Percentiles rank a stretch among this genome's conserved stretches.
phyloP scores from a whole-genome alignment of 306 rosid genomes.

The Cercis canadensis region DNA sequence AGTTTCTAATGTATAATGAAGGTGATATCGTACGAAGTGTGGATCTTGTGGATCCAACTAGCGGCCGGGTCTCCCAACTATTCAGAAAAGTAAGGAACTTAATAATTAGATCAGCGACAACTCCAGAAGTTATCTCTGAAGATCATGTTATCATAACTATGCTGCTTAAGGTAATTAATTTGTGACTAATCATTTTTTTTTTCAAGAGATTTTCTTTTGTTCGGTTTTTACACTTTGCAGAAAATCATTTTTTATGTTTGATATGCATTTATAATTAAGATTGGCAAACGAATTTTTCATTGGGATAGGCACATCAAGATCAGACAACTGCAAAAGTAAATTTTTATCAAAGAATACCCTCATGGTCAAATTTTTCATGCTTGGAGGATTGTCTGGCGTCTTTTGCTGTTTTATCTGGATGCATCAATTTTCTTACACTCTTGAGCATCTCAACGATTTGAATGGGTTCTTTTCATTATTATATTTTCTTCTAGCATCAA shows the following conservation, averaged over 20 bases:
- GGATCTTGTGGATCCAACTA: slow-evolving; percentile 66
- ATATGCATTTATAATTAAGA: slow-evolving; percentile 15
- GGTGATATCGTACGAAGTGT: slow-evolving; percentile 61
- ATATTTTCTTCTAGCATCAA: background rate
- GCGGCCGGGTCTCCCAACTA: slow-evolving; percentile 59
- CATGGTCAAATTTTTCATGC: background rate
- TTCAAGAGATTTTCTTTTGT: background rate
- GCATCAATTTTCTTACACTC: background rate
- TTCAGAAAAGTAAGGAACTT: slow-evolving; percentile 53
- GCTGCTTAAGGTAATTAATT: slow-evolving; percentile 58
- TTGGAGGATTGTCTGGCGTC: background rate
- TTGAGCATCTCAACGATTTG: no score
- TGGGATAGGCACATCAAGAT: background rate
- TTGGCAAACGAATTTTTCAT: background rate
- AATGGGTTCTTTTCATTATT: no score
- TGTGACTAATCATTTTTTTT: slow-evolving; percentile 1
- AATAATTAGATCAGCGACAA: slow-evolving; percentile 37
- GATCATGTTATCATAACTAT: slow-evolving; percentile 53
- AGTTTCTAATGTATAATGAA: slow-evolving; percentile 75
- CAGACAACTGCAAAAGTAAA: background rate
- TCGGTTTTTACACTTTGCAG: background rate
- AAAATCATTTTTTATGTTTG: background rate
- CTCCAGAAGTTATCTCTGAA: slow-evolving; percentile 48
- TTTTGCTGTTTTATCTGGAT: slow-evolving; percentile 11
- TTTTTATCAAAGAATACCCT: background rate